phyloP scores from a whole-genome alignment of 2,329 filamentous ascomycete genomes.

The Ascochyta lentis region DNA sequence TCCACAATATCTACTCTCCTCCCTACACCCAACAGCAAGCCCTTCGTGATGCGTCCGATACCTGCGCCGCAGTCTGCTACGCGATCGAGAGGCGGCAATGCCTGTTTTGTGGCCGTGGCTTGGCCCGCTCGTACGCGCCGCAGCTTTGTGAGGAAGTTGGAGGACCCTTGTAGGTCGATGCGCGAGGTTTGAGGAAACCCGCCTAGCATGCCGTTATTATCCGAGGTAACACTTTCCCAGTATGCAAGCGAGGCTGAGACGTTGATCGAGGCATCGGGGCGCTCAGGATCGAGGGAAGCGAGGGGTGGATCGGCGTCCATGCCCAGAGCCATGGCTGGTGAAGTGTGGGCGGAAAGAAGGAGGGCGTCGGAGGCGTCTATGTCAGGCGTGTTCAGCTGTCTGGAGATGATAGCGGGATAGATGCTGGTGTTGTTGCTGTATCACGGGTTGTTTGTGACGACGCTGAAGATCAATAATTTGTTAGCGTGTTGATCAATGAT shows the following conservation, averaged over 20 bases:
- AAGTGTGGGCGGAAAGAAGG: neutral
- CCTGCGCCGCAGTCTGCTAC: slow-evolving; percentile 69
- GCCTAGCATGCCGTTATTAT: slow-evolving; percentile 79
- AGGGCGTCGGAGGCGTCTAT: neutral
- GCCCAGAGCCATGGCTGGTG: slow-evolving; percentile 28
- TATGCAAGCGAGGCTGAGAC: slow-evolving; percentile 55
- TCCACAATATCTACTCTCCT: slow-evolving; percentile 81
- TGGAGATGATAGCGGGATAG: neutral
- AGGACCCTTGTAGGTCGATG: slow-evolving; percentile 74
- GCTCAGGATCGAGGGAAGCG: slow-evolving; percentile 23
- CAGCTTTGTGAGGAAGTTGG: slow-evolving; percentile 73
- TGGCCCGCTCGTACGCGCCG: slow-evolving; percentile 45
- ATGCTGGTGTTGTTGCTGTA: neutral
- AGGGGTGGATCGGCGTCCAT: slow-evolving; percentile 37
- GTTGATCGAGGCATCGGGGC: slow-evolving; percentile 54
- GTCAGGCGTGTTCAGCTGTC: neutral
- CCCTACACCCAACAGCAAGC: slow-evolving; percentile 75
- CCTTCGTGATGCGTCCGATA: slow-evolving; percentile 82
- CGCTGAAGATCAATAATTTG: neutral
- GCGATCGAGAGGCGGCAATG: slow-evolving; percentile 44
- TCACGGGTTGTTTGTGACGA: neutral
- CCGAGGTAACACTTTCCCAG: slow-evolving; percentile 60
- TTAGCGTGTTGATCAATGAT: slow-evolving; percentile 14
- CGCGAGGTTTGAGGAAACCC: slow-evolving; percentile 72
- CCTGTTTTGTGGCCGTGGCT: slow-evolving; percentile 28